phyloP scores from a whole-genome alignment of 345 rosid species.

The Eutrema japonicum region DNA sequence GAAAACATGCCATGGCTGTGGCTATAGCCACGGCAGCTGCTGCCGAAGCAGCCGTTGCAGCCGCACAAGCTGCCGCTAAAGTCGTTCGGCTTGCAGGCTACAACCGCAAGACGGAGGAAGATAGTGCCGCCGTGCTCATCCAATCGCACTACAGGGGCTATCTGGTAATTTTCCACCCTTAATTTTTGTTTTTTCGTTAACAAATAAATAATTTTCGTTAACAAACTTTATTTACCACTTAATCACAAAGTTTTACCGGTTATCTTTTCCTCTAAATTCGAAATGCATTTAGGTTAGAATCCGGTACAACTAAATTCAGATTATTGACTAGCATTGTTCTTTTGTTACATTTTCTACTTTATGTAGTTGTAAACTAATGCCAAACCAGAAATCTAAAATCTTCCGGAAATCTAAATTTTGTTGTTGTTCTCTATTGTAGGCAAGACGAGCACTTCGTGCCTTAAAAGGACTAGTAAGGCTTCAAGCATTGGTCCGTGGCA shows the following conservation, averaged over 20 bases:
- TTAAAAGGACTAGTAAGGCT: constrained; percentile 91
- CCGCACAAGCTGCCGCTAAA: constrained; percentile 96
- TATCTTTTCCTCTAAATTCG: neutral
- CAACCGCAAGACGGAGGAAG: constrained; percentile 76
- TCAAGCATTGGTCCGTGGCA: constrained; percentile 93
- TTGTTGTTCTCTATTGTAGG: constrained; percentile 46
- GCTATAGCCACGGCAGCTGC: constrained; percentile 96
- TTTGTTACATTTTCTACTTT: no score
- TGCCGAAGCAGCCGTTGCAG: constrained; percentile 91
- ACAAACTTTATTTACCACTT: neutral
- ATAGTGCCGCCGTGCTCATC: constrained; percentile 82
- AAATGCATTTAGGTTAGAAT: neutral
- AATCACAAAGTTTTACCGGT: neutral
- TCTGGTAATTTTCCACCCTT: constrained; percentile 51
- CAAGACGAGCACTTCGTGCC: constrained; percentile 90
- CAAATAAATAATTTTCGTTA: neutral
- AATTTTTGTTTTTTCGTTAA: neutral
- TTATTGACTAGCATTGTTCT: neutral
- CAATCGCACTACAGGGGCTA: constrained; percentile 90
- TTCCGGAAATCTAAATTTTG: neutral
- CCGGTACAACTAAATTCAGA: neutral
- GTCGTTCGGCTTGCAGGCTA: constrained; percentile 88
- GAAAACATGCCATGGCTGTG: constrained; percentile 81
- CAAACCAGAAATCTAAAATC: neutral
- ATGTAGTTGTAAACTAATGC: neutral